A percentile compares a stretch with the other conserved stretches of the same genome.
phyloP scores from a whole-genome alignment of 2,329 filamentous ascomycete genomes.

The Pseudocercospora crystallina region DNA sequence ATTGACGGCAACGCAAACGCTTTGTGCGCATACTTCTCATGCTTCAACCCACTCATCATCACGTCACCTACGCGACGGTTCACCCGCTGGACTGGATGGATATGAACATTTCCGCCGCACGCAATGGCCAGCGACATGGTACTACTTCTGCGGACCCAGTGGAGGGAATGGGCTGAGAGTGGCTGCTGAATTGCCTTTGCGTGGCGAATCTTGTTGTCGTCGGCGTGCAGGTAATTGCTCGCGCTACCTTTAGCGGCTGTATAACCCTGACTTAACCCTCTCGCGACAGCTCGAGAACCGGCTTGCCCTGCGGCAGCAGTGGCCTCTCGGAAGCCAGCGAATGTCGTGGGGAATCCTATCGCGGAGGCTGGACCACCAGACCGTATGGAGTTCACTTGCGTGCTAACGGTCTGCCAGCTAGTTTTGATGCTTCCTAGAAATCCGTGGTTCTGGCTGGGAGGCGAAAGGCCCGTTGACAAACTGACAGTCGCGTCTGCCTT shows the following conservation, averaged over 20 bases:
- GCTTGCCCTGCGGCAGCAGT: constrained; percentile 49
- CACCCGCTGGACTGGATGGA: constrained; percentile 61
- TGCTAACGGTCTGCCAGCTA: constrained; percentile 44
- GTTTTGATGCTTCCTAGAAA: constrained; percentile 34
- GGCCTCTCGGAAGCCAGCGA: constrained; percentile 33
- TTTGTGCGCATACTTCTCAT: constrained; percentile 28
- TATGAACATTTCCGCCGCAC: constrained; percentile 64
- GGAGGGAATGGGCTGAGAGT: constrained; percentile 56
- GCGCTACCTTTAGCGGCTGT: constrained; percentile 69
- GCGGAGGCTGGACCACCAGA: constrained; percentile 19
- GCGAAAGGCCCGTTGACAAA: constrained; percentile 33
- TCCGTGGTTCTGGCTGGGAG: constrained; percentile 32
- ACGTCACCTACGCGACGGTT: constrained; percentile 42
- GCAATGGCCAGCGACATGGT: constrained; percentile 64
- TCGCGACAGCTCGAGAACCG: constrained; percentile 69
- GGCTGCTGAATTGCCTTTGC: constrained; percentile 50
- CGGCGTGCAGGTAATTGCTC: constrained; percentile 70
- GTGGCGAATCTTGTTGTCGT: constrained; percentile 71
- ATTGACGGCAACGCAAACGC: constrained; percentile 28
- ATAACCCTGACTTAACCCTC: constrained; percentile 71
- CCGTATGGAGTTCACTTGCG: constrained; percentile 33
- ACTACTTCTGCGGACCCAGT: constrained; percentile 64
- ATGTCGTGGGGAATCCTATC: constrained; percentile 31
- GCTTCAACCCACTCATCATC: constrained; percentile 49
- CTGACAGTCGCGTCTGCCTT: constrained; percentile 37